phyloP scores from a whole-genome alignment of 2,329 filamentous ascomycete species.

The Botrytis sinoallii region DNA sequence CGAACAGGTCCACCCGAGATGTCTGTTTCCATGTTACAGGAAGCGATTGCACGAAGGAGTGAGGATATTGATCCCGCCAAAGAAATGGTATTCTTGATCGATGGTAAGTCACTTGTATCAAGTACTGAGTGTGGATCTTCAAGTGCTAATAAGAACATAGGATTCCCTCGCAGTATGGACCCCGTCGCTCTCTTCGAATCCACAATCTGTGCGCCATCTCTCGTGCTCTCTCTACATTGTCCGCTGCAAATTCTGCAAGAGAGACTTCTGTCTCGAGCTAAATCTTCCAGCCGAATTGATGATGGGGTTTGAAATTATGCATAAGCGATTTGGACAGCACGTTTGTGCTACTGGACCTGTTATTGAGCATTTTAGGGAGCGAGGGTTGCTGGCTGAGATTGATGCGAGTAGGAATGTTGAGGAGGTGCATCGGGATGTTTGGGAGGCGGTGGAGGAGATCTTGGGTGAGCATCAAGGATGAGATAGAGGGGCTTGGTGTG shows the following conservation, averaged over 20 bases:
- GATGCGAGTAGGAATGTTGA: background rate
- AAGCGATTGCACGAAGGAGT: background rate
- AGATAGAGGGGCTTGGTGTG: too few relatives aligned
- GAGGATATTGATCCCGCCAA: background rate
- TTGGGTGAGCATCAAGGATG: background rate
- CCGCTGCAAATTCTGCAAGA: background rate
- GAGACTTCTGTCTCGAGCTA: background rate
- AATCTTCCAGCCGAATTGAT: background rate
- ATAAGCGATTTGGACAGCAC: background rate
- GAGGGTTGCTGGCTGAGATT: background rate
- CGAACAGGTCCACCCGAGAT: slow-evolving; percentile 1
- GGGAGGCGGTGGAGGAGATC: background rate
- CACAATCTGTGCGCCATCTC: background rate
- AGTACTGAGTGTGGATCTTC: background rate
- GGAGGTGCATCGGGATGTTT: background rate
- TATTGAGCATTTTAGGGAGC: background rate
- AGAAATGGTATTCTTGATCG: background rate
- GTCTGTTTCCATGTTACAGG: background rate
- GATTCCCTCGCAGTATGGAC: slow-evolving; percentile 3
- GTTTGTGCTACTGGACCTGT: background rate
- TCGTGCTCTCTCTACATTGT: background rate
- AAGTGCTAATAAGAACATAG: background rate
- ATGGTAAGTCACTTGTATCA: background rate
- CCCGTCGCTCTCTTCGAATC: background rate
- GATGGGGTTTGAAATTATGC: background rate